Percentiles rank a stretch among this genome's conserved stretches.
phyloP scores from a whole-genome alignment of 2,329 filamentous ascomycete genomes.

The Talaromyces sp. region DNA sequence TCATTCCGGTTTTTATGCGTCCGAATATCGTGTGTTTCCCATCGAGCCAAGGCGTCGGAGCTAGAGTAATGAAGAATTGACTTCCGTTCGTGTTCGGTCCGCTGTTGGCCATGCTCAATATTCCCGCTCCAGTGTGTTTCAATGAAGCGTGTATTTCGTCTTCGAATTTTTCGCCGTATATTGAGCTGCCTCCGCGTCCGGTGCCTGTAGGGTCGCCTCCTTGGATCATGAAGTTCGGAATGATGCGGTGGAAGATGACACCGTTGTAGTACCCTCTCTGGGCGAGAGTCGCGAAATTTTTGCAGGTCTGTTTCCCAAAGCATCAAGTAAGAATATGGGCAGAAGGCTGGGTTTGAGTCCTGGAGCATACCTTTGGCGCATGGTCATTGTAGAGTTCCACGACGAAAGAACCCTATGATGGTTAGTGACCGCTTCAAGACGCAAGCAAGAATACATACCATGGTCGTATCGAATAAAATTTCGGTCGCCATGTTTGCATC shows the following conservation, averaged over 20 bases:
- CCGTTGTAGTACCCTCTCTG: constrained; percentile 82
- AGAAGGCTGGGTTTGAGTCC: neutral
- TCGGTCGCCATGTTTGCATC: constrained; percentile 64
- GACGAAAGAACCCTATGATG: constrained; percentile 68
- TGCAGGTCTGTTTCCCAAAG: constrained; percentile 59
- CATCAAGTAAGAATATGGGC: constrained; percentile 19
- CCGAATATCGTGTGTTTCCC: constrained; percentile 98
- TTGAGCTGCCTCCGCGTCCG: constrained; percentile 79
- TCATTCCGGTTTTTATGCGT: constrained; percentile 77
- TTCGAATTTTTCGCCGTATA: constrained; percentile 90
- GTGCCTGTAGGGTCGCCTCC: constrained; percentile 92
- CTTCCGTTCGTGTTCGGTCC: constrained; percentile 90
- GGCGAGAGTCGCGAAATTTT: constrained; percentile 79
- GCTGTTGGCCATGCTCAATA: constrained; percentile 95
- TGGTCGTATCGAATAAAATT: constrained; percentile 77
- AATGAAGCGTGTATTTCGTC: constrained; percentile 79
- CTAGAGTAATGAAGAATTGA: constrained; percentile 94
- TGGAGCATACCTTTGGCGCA: constrained; percentile 63
- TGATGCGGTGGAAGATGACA: constrained; percentile 88
- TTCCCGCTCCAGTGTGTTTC: constrained; percentile 87
- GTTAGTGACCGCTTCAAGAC: constrained; percentile 15
- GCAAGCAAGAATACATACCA: constrained; percentile 55
- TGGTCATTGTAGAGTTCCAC: constrained; percentile 88
- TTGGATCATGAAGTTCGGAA: constrained; percentile 95
- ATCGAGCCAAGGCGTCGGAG: constrained; percentile 92